Conservation (phyloP, 352 stramenopile genomes). For the Phytophthora fragariae region DNA sequence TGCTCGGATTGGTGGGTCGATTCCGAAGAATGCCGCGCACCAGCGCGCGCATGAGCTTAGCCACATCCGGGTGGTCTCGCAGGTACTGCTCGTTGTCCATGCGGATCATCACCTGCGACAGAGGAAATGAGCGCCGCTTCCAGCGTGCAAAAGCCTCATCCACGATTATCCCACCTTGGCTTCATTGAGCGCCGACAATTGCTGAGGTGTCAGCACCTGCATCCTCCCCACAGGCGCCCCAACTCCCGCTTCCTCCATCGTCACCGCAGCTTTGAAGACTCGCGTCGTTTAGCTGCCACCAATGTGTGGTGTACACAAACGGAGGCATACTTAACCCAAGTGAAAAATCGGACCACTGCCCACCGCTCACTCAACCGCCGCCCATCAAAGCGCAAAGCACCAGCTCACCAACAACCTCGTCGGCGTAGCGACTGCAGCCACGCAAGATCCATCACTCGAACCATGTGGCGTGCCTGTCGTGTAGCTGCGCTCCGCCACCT, state of each 20-base stretch:
- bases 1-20: conserved; percentile 54
- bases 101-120: conserved; percentile 69
- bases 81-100: conserved; percentile 85
- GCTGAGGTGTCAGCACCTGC: conserved; percentile 67
- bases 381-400: conserved; percentile 28
- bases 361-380: conserved; percentile 28
- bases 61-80: conserved; percentile 66
- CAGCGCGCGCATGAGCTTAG: conserved; percentile 65
- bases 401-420: conserved; percentile 8
- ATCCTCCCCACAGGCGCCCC: conserved; percentile 48
- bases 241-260: conserved; percentile 15
- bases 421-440: neutral
- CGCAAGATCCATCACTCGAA: conserved; percentile 17
- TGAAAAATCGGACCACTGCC: conserved; percentile 26
- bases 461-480: conserved; percentile 70
- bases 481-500: conserved; percentile 55
- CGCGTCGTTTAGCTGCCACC: conserved; percentile 28
- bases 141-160: neutral
- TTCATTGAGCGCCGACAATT: conserved; percentile 71
- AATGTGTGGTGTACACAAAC: conserved; percentile 28
- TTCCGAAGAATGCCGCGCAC: conserved; percentile 66
- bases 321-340: conserved; percentile 17
- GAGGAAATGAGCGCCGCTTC: conserved; percentile 1
- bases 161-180: conserved; percentile 48
- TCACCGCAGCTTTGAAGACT: neutral